Evolutionary conservation across 208 protist genomes (phyloP).

Genomic region (Leishmania turanica): DNA sequence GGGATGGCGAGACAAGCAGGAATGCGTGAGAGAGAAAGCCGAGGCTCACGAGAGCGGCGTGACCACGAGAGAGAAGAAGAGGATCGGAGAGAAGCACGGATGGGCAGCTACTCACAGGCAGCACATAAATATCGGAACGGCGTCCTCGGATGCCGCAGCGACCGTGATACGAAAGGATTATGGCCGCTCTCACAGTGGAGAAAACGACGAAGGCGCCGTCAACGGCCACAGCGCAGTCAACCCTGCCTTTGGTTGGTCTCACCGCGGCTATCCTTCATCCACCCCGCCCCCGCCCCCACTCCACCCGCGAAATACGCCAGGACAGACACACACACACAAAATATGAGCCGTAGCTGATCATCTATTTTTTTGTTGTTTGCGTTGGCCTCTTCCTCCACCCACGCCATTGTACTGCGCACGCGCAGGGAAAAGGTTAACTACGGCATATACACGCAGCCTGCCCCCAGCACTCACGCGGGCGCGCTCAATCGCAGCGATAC

Average conservation of each 20-base stretch:
- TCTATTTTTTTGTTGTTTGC: neutral
- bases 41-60: neutral
- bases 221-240: neutral
- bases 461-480: neutral
- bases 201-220: no score
- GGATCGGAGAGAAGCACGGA: neutral
- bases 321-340: no score
- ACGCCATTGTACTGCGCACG: neutral
- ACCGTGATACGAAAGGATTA: neutral
- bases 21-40: neutral
- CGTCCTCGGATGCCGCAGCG: neutral
- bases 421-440: neutral
- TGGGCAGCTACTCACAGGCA: neutral
- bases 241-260: neutral
- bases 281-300: neutral
- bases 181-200: neutral
- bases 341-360: neutral
- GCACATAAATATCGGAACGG: neutral
- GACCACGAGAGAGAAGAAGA: neutral
- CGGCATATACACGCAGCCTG: neutral
- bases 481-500: conserved; percentile 60
- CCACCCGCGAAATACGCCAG: neutral
- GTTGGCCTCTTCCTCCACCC: neutral
- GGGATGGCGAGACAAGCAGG: neutral
- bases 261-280: neutral